Conservation (phyloP, 345 rosid genomes). For the Lepidium aucheri region DNA sequence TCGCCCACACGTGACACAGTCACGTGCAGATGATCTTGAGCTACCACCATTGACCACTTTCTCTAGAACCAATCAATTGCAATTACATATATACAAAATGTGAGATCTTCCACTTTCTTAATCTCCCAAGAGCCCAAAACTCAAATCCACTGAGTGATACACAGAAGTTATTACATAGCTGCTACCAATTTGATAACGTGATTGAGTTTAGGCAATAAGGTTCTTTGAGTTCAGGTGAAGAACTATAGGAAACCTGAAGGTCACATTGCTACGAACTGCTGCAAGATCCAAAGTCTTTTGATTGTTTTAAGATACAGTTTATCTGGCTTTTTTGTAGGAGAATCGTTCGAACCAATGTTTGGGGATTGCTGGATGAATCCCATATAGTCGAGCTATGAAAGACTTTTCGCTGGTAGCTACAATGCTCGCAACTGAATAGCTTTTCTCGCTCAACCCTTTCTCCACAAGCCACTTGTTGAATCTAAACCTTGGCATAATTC, state of each 20-base stretch:
- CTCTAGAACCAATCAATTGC: neutral
- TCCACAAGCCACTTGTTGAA: constrained; percentile 48
- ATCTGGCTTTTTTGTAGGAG: constrained; percentile 18
- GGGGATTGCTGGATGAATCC: constrained; percentile 63
- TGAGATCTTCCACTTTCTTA: neutral
- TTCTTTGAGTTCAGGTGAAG: neutral
- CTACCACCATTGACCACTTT: neutral
- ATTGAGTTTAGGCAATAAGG: neutral
- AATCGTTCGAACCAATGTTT: constrained; percentile 49
- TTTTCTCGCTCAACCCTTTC: constrained; percentile 34
- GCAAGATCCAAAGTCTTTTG: neutral
- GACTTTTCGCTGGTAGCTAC: constrained; percentile 60
- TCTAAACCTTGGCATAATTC: constrained; percentile 51
- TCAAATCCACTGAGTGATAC: neutral
- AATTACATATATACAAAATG: neutral
- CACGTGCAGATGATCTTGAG: neutral
- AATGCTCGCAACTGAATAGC: constrained; percentile 53
- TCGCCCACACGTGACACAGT: neutral
- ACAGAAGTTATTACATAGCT: neutral
- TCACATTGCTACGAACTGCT: neutral
- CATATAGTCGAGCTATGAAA: constrained; percentile 39
- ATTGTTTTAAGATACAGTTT: neutral
- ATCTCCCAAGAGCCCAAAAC: neutral
- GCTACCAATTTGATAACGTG: neutral
- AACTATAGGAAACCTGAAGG: neutral